A percentile compares a stretch with the other conserved stretches of the same genome.
Conservation (phyloP, 352 stramenopile genomes). For the Globisporangium radiosum region DNA sequence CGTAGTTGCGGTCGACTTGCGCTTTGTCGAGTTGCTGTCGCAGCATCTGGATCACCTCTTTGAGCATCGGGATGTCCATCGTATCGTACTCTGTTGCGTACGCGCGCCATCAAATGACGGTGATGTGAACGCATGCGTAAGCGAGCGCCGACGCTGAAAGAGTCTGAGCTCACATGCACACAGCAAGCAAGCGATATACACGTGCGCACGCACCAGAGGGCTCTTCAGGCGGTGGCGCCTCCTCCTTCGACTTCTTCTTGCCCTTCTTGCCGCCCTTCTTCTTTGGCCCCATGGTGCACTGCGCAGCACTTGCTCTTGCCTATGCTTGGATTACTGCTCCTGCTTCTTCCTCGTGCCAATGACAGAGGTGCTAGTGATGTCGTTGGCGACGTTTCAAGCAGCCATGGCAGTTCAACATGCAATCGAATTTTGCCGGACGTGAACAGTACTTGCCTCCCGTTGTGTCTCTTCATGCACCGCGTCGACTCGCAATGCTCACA, state of each 20-base stretch:
- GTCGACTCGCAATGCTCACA: too few relatives aligned
- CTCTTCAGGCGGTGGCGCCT: constrained; percentile 57
- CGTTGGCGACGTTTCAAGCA: neutral
- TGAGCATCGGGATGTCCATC: constrained; percentile 91
- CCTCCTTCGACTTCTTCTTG: constrained; percentile 66
- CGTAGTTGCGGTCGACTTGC: constrained; percentile 91
- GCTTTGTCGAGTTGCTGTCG: constrained; percentile 88
- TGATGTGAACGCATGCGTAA: neutral
- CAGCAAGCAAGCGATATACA: neutral
- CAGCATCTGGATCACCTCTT: constrained; percentile 91
- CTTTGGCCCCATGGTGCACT: constrained; percentile 48
- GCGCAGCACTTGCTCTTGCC: neutral
- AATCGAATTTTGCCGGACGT: too few relatives aligned
- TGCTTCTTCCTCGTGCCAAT: neutral
- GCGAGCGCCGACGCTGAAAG: neutral
- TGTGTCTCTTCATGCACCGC: too few relatives aligned
- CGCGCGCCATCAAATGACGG: neutral
- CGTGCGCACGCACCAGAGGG: constrained; percentile 42
- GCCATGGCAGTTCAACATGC: too few relatives aligned
- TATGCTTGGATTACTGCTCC: neutral
- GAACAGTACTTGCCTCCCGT: too few relatives aligned
- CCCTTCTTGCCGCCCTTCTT: constrained; percentile 63
- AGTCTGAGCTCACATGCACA: neutral
- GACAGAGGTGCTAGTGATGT: neutral
- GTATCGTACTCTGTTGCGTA: constrained; percentile 81